Evolutionary conservation across 2,329 filamentous ascomycete genomes (phyloP), one percentile per base, ranked within the genome.

Genomic region (Xylaria hypoxylon): DNA sequence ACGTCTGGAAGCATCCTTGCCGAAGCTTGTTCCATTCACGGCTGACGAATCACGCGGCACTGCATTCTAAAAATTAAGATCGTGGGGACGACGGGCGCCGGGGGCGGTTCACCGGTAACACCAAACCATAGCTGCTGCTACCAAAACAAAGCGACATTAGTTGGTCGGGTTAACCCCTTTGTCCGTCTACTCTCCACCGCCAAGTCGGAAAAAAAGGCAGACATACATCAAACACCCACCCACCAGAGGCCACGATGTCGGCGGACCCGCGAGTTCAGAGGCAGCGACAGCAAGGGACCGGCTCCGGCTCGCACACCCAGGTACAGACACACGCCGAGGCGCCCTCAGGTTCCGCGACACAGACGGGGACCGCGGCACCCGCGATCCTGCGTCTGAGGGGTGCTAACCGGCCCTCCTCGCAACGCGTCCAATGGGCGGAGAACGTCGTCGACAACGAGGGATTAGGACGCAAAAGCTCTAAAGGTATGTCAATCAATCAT

Each of bases 361-460:
- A 73, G 66, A 77, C 73, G 35, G 71, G 66, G 56, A 70, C 67
- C 26, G 28, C 62, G 3, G 19, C 62, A 7, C 26, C 71, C 65
- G 75, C 82, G 24, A 83, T 86, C 62, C 77, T 89, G 42, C 84
- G 84, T 13, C 79, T 89, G 50, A 82, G 85, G 47, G 87, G 86
- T 50, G 82, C 81, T 1, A 81, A 83, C 63, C 73, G 77, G 15
- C 73, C 81, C 0, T 79, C 80, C 28, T 79, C 82, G 19, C 85
- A 90, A 59, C 89, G 88, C 55, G 96, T 99, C 62, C 90, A 92
- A 79, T 99, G 96, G 96, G 93, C 93, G 6, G 92, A 96, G 75
- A 91, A 93, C 75, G 94, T 97, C 6, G 85, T 99, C 2, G 94
- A 99, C 80, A 99, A 99, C 76, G 96, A 99, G 80, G 93, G 93